Conservation (phyloP, 73 alveolate genomes). For the Uronychia binucleata region DNA sequence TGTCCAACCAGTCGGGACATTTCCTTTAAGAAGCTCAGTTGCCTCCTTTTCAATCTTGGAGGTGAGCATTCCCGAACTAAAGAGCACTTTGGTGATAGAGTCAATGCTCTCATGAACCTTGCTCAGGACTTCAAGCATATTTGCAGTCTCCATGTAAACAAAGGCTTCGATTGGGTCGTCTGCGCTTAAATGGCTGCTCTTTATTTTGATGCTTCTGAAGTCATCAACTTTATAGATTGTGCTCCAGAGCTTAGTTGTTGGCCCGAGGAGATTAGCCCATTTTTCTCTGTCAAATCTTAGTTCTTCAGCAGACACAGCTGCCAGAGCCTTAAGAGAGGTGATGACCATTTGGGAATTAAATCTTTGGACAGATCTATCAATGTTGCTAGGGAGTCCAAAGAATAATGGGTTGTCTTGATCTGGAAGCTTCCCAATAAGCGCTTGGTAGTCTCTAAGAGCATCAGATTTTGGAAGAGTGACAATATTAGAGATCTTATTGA, state of each 20-base stretch:
- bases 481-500: constrained; percentile 60
- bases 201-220: constrained; percentile 65
- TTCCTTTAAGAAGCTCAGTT: constrained; percentile 80
- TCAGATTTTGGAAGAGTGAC: constrained; percentile 68
- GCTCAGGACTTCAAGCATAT: constrained; percentile 75
- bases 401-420: constrained; percentile 98
- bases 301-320: constrained; percentile 92
- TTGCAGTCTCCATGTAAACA: constrained; percentile 88
- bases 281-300: constrained; percentile 94
- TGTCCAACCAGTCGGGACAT: constrained; percentile 95
- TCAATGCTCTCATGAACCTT: constrained; percentile 83
- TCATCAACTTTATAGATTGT: constrained; percentile 76
- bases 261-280: constrained; percentile 93
- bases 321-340: constrained; percentile 84
- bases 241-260: constrained; percentile 93
- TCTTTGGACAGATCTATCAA: constrained; percentile 98
- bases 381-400: constrained; percentile 99
- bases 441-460: constrained; percentile 83
- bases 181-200: constrained; percentile 66
- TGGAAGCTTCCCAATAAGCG: constrained; percentile 88
- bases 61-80: constrained; percentile 92
- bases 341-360: constrained; percentile 90
- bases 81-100: constrained; percentile 85
- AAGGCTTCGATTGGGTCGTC: constrained; percentile 95
- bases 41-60: constrained; percentile 91